Evolutionary conservation across 2,329 filamentous ascomycete genomes (phyloP).

Genomic region (Teratosphaeria destructans): DNA sequence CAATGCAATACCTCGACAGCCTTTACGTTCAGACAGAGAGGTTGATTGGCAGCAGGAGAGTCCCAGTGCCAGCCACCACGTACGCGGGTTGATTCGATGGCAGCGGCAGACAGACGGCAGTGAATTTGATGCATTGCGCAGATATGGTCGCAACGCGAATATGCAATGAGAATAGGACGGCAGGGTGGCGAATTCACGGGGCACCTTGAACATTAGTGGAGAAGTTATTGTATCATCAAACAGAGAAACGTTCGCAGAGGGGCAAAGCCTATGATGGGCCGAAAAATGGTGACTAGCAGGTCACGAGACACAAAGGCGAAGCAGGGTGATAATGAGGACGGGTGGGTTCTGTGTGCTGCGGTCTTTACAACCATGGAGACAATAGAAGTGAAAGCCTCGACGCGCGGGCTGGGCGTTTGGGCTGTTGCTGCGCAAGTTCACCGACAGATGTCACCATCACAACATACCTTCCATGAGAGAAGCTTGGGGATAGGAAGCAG

Average conservation of each 20-base stretch:
- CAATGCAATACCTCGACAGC: constrained; percentile 72
- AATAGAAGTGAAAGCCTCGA: neutral
- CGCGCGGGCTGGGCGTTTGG: neutral
- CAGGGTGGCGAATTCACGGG: neutral
- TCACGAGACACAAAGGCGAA: neutral
- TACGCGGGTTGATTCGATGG: neutral
- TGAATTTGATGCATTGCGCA: neutral
- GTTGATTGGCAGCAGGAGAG: constrained; percentile 49
- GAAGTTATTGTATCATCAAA: neutral
- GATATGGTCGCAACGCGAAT: neutral
- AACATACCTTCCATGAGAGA: neutral
- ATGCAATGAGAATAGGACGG: neutral
- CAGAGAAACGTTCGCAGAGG: neutral
- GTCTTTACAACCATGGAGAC: neutral
- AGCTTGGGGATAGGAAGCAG: neutral
- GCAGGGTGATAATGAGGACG: neutral
- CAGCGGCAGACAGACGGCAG: neutral
- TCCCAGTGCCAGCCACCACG: neutral
- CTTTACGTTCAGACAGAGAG: constrained; percentile 75
- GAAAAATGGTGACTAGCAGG: neutral
- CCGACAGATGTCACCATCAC: neutral
- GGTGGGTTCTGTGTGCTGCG: neutral
- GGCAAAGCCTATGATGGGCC: neutral
- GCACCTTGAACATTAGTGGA: neutral
- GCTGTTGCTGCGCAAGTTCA: neutral